Evolutionary conservation across 1,284 basidiomycete species (phyloP).

Genomic region (Vanrija sp.): DNA sequence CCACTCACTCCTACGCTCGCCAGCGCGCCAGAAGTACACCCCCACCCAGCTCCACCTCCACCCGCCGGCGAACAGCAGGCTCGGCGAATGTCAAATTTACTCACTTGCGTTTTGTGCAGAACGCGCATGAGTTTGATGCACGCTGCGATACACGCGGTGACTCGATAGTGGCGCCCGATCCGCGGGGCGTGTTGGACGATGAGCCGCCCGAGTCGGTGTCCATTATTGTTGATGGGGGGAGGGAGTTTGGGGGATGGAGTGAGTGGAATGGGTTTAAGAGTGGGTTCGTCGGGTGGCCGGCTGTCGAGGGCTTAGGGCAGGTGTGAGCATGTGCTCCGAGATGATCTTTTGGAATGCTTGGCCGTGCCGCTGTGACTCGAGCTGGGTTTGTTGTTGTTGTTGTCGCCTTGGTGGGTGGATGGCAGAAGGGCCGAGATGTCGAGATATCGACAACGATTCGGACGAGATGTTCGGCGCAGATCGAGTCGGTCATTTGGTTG

Average conservation of each 20-base stretch:
- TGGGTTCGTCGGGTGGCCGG: neutral
- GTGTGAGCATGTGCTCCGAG: too few species aligned
- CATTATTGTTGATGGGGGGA: neutral
- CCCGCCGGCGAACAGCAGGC: too few species aligned
- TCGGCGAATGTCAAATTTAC: too few species aligned
- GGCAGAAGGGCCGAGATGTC: neutral
- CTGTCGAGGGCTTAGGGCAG: too few species aligned
- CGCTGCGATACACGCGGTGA: conserved; percentile 14
- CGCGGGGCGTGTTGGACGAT: neutral
- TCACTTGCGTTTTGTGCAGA: conserved; percentile 24
- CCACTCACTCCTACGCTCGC: too few species aligned
- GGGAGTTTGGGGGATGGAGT: neutral
- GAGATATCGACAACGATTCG: too few species aligned
- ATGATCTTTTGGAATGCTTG: neutral
- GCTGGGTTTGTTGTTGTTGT: too few species aligned
- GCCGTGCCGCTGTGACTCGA: neutral
- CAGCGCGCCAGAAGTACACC: too few species aligned
- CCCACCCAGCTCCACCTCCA: too few species aligned
- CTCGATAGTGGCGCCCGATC: too few species aligned
- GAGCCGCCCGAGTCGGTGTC: neutral
- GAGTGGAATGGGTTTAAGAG: neutral
- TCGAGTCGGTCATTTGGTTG: too few species aligned
- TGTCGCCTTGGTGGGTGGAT: neutral
- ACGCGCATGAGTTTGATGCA: conserved; percentile 18
- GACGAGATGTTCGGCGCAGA: too few species aligned